phyloP scores from a whole-genome alignment of 129 eudicot species.

The Saposhnikovia divaricata region DNA sequence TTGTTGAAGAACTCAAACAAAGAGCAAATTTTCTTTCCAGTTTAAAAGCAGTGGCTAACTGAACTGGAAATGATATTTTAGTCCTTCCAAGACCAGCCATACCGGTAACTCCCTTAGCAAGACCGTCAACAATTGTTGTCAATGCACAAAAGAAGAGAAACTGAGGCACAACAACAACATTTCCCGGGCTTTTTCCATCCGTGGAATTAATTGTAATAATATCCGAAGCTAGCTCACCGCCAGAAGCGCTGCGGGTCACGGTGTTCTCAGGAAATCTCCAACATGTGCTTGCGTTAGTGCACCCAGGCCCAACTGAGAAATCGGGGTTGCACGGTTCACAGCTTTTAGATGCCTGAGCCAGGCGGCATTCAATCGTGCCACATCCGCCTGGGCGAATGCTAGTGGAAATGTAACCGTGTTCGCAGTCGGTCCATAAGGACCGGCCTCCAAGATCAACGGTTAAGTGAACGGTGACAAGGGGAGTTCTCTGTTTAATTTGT shows the following conservation, averaged over 20 bases:
- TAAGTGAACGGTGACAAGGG: conserved; percentile 31
- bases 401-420: conserved; percentile 26
- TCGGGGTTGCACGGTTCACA: conserved; percentile 9
- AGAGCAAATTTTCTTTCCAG: conserved; percentile 24
- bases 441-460: conserved; percentile 45
- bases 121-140: conserved; percentile 20
- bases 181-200: conserved; percentile 31
- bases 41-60: conserved; percentile 26
- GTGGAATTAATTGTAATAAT: conserved; percentile 28
- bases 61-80: conserved; percentile 30
- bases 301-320: conserved; percentile 20
- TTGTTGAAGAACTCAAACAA: conserved; percentile 31
- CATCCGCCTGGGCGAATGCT: conserved; percentile 12
- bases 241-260: conserved; percentile 13
- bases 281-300: conserved; percentile 28
- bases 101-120: conserved; percentile 37
- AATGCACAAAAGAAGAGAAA: conserved; percentile 36
- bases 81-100: conserved; percentile 51
- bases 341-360: conserved; percentile 17
- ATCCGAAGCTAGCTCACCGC: conserved; percentile 38
- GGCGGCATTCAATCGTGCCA: conserved; percentile 11
- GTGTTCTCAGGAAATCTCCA: conserved; percentile 32
- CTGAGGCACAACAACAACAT: conserved; percentile 12
- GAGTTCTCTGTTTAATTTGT: conserved; percentile 35
- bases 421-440: conserved; percentile 50